Evolutionary conservation across 805 yeast genomes (phyloP), one percentile per base, ranked within the genome.

Genomic region (Myxozyma mucilagina): DNA sequence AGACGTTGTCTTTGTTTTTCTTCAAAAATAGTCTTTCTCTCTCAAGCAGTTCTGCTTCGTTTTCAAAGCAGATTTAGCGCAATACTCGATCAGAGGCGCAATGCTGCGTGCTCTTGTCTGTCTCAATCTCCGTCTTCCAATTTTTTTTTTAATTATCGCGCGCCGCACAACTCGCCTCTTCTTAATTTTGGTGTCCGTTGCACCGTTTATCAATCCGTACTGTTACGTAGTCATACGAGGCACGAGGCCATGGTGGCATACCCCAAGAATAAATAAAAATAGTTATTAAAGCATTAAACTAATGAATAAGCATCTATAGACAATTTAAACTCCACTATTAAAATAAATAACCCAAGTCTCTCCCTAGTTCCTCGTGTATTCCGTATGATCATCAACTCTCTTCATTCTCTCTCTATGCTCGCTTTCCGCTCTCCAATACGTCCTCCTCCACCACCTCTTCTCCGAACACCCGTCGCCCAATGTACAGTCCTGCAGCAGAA

Each of bases 401-500:
- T 11, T 16, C 7, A 16, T 29, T 24, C n/a, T 29, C 31, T 47
- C 18, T 39, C 47, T 41, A 63, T 9, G 67, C 67, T 8, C 64
- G 50, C 49, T 65, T 66, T 50, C 68, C 68, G 31, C 61, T 47
- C 53, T 65, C 68, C 24, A 64, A 31, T 4, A 53, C 36, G 47
- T 65, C 68, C 11, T 64, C 67, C 35, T 64, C 68, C 16, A 64
- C 20, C 20, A 56, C 53, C 24, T 65, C 68, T 11, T 63, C 64
- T 18, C 47, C 39, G 42, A 62, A 56, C 18, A 63, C 49, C 20
- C 59, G 41, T 13, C 67, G 61, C 16, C 56, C 60, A 31, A 63
- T 57, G 20, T 48, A 63, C 24, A 63, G 47, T 3, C 72, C 73
- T 1, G 71, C 64, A 8, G 73, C 66, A 29, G 72, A 64, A 6